Percentiles rank a stretch among this genome's conserved stretches.
Evolutionary conservation across 345 rosid genomes (phyloP).

Genomic region (Brassica carinata): DNA sequence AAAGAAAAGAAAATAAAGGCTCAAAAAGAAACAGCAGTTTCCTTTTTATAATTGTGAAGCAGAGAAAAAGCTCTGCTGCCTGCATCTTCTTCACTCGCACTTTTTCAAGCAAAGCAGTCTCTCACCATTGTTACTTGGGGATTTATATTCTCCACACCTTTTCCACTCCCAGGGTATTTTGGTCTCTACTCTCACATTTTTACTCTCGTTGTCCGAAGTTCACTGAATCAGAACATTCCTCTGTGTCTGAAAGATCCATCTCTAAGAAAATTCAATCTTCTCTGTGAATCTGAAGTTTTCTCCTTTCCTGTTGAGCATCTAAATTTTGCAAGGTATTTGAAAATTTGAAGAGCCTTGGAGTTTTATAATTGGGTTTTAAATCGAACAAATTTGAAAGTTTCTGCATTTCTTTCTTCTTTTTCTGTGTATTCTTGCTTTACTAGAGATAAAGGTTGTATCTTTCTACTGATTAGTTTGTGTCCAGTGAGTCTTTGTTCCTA

Average conservation of each 20-base stretch:
- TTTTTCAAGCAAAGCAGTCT: not conserved
- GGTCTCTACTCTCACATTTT: constrained; percentile 21
- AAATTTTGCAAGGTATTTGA: constrained; percentile 29
- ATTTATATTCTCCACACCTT: too few relatives aligned
- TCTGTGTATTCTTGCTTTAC: not conserved
- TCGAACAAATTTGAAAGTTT: not conserved
- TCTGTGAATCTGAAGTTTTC: constrained; percentile 23
- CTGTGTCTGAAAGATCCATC: constrained; percentile 29
- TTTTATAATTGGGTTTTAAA: not conserved
- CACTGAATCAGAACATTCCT: constrained; percentile 25
- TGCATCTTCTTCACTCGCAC: constrained; percentile 52
- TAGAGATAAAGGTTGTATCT: constrained; percentile 1
- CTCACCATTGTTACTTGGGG: constrained; percentile 8
- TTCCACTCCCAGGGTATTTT: constrained; percentile 4
- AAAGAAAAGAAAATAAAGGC: not conserved
- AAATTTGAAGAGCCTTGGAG: constrained; percentile 4
- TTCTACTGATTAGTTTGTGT: constrained; percentile 1
- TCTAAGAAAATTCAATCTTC: not conserved
- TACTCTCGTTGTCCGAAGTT: constrained; percentile 19
- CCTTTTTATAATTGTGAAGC: constrained; percentile 38
- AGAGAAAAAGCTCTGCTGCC: constrained; percentile 43
- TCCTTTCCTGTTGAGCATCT: constrained; percentile 6
- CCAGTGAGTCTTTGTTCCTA: constrained; percentile 16
- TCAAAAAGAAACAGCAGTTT: constrained; percentile 19
- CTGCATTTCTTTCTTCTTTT: not conserved